Evolutionary conservation across 2,329 filamentous ascomycete species (phyloP).

Genomic region (Phyllosticta citribraziliensis): DNA sequence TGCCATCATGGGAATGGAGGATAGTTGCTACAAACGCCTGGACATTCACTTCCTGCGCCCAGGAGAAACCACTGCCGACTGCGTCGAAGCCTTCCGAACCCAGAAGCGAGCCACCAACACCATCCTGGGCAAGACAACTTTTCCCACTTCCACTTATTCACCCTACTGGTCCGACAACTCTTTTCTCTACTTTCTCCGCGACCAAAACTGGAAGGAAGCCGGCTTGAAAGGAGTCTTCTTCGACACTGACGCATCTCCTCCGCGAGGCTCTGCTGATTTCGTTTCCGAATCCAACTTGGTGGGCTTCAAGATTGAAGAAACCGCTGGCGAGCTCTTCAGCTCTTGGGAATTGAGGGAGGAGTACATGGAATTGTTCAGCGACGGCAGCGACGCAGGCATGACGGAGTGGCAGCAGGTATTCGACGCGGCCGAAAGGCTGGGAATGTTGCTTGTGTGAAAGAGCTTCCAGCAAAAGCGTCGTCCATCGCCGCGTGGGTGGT

Average conservation of each 20-base stretch:
- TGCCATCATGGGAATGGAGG: neutral
- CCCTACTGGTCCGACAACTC: too few species aligned
- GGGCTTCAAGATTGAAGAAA: neutral
- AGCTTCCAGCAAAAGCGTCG: too few species aligned
- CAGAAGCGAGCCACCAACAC: too few species aligned
- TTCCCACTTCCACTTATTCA: too few species aligned
- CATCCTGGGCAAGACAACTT: too few species aligned
- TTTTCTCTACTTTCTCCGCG: neutral
- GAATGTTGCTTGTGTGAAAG: neutral
- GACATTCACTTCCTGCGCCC: neutral
- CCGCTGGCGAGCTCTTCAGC: neutral
- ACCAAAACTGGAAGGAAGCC: neutral
- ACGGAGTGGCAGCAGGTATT: neutral
- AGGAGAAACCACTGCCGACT: neutral
- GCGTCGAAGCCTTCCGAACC: neutral
- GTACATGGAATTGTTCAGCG: neutral
- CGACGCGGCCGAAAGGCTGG: neutral
- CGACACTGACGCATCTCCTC: neutral
- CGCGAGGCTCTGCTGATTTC: too few species aligned
- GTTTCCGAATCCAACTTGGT: neutral
- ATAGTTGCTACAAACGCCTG: neutral
- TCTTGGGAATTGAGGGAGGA: neutral
- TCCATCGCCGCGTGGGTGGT: too few species aligned
- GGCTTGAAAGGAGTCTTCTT: neutral
- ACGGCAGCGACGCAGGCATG: neutral